Conservation (phyloP, 176 grass and related monocot genomes). For the Dendrocalamus sinicus region DNA sequence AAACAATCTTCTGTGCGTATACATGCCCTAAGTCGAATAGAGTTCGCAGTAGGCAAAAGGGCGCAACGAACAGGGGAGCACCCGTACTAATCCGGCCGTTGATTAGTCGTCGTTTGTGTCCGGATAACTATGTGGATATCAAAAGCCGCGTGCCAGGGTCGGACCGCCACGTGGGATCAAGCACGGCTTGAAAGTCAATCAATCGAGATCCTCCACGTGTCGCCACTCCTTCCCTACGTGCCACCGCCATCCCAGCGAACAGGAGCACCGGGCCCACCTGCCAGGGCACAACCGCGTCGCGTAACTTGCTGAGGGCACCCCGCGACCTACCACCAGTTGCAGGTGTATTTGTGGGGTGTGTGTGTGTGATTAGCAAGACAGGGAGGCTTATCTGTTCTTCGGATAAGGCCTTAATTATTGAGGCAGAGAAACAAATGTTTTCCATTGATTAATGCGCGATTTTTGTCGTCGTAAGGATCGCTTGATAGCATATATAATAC, state of each 20-base stretch:
- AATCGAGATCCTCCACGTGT: not conserved
- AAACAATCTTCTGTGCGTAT: no score
- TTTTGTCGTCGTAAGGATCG: not conserved
- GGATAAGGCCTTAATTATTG: conserved; percentile 47
- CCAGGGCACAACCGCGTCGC: conserved; percentile 18
- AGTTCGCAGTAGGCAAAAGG: not conserved
- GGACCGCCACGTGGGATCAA: conserved; percentile 21
- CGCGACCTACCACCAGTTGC: conserved; percentile 30
- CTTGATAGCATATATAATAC: not conserved
- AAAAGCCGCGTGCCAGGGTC: not conserved
- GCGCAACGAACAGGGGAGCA: not conserved
- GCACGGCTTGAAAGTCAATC: not conserved
- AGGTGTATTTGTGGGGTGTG: not conserved
- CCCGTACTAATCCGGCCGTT: not conserved
- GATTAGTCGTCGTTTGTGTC: not conserved
- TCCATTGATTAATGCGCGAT: conserved; percentile 18
- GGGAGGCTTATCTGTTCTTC: conserved; percentile 33
- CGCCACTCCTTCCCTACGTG: not conserved
- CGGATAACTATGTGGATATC: conserved; percentile 28
- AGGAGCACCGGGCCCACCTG: not conserved
- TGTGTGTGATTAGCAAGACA: conserved; percentile 25
- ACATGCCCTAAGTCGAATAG: not conserved
- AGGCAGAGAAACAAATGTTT: not conserved
- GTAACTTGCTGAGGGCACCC: conserved; percentile 32
- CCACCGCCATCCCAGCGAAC: not conserved